phyloP scores from a whole-genome alignment of 768 basidiomycete genomes.

The Russula abietina region DNA sequence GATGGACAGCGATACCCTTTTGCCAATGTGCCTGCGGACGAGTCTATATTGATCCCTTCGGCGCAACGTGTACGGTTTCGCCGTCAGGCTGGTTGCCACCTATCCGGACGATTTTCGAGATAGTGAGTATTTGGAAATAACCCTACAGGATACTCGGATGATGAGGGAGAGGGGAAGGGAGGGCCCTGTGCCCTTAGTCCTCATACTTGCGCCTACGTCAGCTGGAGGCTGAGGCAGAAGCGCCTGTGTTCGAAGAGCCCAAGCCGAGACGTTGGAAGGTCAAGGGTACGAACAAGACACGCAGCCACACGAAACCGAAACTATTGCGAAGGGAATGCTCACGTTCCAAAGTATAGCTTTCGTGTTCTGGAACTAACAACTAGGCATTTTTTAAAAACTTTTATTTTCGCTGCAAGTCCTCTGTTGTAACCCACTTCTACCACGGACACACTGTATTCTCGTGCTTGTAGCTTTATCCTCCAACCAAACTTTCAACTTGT shows the following conservation, averaged over 20 bases:
- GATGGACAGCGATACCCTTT: constrained; percentile 26
- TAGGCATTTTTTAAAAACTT: neutral
- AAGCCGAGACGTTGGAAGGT: constrained; percentile 10
- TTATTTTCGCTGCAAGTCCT: neutral
- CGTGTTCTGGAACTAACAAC: neutral
- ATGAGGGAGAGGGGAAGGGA: neutral
- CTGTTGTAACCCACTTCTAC: neutral
- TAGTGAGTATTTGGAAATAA: constrained; percentile 23
- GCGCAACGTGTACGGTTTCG: constrained; percentile 26
- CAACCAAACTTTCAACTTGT: no score
- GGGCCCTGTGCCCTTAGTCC: neutral
- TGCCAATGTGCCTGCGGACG: no score
- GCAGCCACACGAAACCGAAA: constrained; percentile 8
- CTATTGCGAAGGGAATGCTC: constrained; percentile 6
- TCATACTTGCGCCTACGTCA: no score
- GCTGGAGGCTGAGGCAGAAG: neutral
- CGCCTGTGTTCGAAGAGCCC: neutral
- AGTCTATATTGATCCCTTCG: no score
- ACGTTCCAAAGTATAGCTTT: constrained; percentile 8
- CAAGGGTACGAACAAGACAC: neutral
- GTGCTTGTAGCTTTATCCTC: constrained; percentile 6
- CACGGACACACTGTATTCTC: neutral
- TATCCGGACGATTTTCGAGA: constrained; percentile 26
- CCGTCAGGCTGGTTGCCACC: constrained; percentile 5
- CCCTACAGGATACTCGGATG: constrained; percentile 7